These are phyloP conservation scores for Syzygium aqueum DNA, from an alignment of 345 rosid genomes.

Conservation along the genomic window DNA sequence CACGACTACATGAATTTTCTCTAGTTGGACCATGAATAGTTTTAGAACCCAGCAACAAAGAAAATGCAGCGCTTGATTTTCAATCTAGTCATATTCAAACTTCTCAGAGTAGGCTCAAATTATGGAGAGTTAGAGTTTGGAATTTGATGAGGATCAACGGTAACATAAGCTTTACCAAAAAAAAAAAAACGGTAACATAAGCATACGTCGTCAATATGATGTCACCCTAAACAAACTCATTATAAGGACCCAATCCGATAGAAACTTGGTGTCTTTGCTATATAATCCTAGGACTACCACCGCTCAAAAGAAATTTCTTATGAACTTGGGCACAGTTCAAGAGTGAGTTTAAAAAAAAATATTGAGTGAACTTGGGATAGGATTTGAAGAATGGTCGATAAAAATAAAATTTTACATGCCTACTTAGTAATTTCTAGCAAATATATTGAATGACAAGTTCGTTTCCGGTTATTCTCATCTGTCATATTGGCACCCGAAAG, in stretches of 20 bases:
- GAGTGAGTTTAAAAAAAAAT: neutral
- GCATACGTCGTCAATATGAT: neutral
- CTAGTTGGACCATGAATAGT: neutral
- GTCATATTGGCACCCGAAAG: neutral
- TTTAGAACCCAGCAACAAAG: neutral
- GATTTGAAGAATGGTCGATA: neutral
- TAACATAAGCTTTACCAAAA: too few species aligned
- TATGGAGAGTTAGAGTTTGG: neutral
- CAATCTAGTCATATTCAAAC: neutral
- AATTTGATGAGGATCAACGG: neutral
- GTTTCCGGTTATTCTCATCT: neutral
- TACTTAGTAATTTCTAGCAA: neutral
- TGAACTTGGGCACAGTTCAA: neutral
- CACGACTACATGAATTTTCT: neutral
- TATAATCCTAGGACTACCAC: neutral
- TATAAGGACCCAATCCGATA: neutral
- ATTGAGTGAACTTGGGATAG: neutral
- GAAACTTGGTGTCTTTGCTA: neutral
- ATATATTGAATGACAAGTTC: neutral
- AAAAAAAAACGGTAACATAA: too few species aligned
- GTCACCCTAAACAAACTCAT: neutral
- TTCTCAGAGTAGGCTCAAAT: neutral
- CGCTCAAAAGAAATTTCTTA: neutral
- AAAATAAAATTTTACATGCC: neutral
- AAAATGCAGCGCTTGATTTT: neutral